phyloP scores from a whole-genome alignment of 2,329 filamentous ascomycete species.

The Ceratocystis cacaofunesta region DNA sequence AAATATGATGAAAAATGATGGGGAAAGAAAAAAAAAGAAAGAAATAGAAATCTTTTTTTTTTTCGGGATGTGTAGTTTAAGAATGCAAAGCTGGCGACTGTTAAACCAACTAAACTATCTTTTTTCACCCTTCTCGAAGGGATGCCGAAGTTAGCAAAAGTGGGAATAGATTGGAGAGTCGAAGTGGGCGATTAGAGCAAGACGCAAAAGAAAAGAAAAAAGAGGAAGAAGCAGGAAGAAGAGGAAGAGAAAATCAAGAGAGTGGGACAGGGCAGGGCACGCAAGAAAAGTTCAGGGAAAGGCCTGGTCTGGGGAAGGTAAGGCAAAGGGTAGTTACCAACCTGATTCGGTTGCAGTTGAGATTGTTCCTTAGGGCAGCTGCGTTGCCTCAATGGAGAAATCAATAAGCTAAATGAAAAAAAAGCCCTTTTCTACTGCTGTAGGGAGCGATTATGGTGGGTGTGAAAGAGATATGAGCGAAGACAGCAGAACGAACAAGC shows the following conservation, averaged over 20 bases:
- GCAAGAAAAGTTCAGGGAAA: background rate
- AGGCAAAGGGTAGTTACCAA: background rate
- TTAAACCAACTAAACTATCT: background rate
- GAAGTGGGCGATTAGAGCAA: background rate
- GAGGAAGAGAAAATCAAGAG: background rate
- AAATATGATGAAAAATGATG: constrained; percentile 19
- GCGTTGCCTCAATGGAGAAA: too few species aligned
- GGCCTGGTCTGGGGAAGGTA: background rate
- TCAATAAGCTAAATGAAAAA: too few species aligned
- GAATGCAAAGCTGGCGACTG: constrained; percentile 3
- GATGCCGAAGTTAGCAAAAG: background rate
- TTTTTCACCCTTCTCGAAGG: background rate
- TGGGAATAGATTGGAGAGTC: background rate
- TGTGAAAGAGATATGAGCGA: background rate
- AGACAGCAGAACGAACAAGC: background rate
- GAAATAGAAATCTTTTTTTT: constrained; percentile 18
- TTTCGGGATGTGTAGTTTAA: background rate
- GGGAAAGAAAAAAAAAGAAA: constrained; percentile 21
- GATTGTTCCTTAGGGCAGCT: background rate
- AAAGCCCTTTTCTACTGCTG: too few species aligned
- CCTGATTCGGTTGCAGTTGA: background rate
- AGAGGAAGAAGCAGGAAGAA: background rate
- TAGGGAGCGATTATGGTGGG: background rate
- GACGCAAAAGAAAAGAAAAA: constrained; percentile 1
- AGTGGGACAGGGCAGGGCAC: constrained; percentile 1